Conservation (phyloP, 352 stramenopile genomes). For the Phytopythium litorale region DNA sequence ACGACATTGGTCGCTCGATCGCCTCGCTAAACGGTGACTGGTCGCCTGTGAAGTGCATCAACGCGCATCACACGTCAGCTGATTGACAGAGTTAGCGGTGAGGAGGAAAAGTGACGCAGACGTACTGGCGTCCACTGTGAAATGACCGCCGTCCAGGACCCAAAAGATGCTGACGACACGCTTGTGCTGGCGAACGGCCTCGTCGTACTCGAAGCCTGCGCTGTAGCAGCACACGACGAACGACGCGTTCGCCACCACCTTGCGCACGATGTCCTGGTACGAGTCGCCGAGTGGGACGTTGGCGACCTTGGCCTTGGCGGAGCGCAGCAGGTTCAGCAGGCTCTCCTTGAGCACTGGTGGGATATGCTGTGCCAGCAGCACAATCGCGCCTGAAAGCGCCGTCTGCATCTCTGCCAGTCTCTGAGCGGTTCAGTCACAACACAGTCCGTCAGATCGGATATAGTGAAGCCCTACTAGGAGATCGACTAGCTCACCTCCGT, state of each 20-base stretch:
- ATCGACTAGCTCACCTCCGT: constrained; percentile 24
- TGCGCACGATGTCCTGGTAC: constrained; percentile 72
- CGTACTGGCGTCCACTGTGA: neutral
- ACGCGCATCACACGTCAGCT: neutral
- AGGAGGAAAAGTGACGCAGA: neutral
- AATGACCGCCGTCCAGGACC: constrained; percentile 46
- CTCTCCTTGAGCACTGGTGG: constrained; percentile 52
- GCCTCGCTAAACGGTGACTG: constrained; percentile 35
- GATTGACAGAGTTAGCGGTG: too few species aligned
- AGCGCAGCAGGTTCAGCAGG: constrained; percentile 63
- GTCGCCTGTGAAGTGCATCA: constrained; percentile 9
- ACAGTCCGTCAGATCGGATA: neutral
- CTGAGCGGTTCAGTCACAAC: constrained; percentile 14
- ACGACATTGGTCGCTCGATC: constrained; percentile 55
- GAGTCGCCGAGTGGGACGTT: constrained; percentile 68
- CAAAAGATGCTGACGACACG: constrained; percentile 78
- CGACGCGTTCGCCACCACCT: constrained; percentile 74
- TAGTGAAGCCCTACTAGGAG: neutral
- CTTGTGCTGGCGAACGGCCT: constrained; percentile 67
- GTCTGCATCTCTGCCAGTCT: constrained; percentile 53
- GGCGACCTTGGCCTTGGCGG: constrained; percentile 71
- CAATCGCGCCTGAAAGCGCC: constrained; percentile 47
- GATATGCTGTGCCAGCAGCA: constrained; percentile 77
- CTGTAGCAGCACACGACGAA: constrained; percentile 82
- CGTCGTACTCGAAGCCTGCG: constrained; percentile 76